These are phyloP conservation scores for Globisporangium spiculum DNA, from an alignment of 352 stramenopile species.

Conservation along the genomic window DNA sequence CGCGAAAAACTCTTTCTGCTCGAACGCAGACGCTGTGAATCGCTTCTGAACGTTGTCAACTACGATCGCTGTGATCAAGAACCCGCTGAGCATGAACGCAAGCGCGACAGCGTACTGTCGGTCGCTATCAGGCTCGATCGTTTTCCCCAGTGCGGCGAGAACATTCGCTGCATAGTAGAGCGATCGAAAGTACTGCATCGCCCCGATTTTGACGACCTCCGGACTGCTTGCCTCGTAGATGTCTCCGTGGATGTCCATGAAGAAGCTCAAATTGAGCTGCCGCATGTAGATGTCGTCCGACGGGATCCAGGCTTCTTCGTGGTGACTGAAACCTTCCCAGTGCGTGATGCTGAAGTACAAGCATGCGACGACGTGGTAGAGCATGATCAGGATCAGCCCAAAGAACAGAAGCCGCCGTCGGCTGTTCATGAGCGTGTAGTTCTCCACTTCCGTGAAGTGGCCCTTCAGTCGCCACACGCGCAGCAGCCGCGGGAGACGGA, in stretches of 20 bases:
- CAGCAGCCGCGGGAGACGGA: constrained; percentile 34
- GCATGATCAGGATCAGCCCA: constrained; percentile 36
- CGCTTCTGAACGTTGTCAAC: constrained; percentile 70
- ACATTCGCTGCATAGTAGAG: constrained; percentile 62
- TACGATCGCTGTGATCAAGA: constrained; percentile 62
- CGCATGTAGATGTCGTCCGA: constrained; percentile 40
- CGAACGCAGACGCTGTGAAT: constrained; percentile 61
- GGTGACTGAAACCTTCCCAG: constrained; percentile 38
- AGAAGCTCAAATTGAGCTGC: constrained; percentile 33
- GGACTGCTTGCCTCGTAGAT: constrained; percentile 21
- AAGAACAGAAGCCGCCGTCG: constrained; percentile 40
- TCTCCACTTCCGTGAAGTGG: constrained; percentile 33
- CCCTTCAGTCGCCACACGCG: constrained; percentile 35
- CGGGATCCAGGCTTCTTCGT: constrained; percentile 44
- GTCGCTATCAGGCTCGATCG: constrained; percentile 49
- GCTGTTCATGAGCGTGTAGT: constrained; percentile 37
- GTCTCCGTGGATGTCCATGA: constrained; percentile 24
- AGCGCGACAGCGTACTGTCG: constrained; percentile 43
- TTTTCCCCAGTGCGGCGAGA: constrained; percentile 36
- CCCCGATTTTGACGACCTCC: constrained; percentile 29
- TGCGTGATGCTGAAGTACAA: constrained; percentile 50
- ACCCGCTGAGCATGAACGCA: constrained; percentile 66
- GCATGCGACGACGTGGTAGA: constrained; percentile 55
- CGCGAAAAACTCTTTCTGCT: constrained; percentile 70
- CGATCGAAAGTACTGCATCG: constrained; percentile 53